Conservation (phyloP, 2,329 filamentous ascomycete species). For the Pseudocercospora ulei region DNA sequence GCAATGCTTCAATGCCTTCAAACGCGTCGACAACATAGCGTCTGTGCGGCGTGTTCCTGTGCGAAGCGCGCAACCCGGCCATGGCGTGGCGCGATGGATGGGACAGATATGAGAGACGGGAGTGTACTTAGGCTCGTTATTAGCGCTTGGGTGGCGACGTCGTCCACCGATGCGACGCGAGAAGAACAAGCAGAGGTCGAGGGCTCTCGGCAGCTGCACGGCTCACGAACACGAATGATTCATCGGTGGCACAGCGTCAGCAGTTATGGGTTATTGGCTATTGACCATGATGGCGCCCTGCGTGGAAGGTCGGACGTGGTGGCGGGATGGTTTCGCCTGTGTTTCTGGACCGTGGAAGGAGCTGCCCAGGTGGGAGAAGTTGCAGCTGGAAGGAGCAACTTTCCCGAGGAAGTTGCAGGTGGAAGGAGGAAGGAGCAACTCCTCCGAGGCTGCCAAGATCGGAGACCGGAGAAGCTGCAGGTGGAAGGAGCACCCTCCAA, state of each 20-base stretch:
- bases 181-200: slow-evolving; percentile 5
- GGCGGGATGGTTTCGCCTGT: too few species aligned
- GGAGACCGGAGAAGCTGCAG: too few species aligned
- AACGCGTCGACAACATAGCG: slow-evolving; percentile 34
- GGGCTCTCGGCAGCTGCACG: background rate
- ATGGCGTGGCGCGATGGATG: slow-evolving; percentile 11
- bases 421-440: too few species aligned
- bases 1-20: slow-evolving; percentile 30
- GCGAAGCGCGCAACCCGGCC: slow-evolving; percentile 22
- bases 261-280: too few species aligned
- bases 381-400: background rate
- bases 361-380: background rate
- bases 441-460: too few species aligned
- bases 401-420: too few species aligned
- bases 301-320: too few species aligned
- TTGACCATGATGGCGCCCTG: too few species aligned
- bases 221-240: too few species aligned
- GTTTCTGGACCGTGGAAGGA: background rate
- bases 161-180: slow-evolving; percentile 11
- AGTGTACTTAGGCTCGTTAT: slow-evolving; percentile 12
- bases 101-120: background rate
- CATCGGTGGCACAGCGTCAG: background rate
- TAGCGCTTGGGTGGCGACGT: too few species aligned
- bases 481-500: too few species aligned
- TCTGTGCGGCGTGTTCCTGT: slow-evolving; percentile 23